Conservation (phyloP, 2,329 filamentous ascomycete genomes). For the Periconia sp. region DNA sequence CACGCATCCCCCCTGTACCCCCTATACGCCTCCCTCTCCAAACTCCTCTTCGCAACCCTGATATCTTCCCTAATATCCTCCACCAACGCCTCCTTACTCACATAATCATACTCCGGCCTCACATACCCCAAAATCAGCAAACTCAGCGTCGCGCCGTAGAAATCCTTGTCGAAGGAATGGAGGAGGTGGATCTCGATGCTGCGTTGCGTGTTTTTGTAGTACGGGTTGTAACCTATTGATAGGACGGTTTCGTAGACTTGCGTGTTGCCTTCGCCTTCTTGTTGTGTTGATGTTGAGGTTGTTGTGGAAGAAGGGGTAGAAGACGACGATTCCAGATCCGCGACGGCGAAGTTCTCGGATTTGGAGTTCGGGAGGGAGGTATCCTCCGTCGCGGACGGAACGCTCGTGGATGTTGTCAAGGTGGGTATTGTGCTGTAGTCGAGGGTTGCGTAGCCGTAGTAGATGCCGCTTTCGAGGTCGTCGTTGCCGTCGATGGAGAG, state of each 20-base stretch:
- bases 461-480: constrained; percentile 75
- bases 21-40: constrained; percentile 65
- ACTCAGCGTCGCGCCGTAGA: constrained; percentile 80
- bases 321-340: constrained; percentile 27
- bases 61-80: constrained; percentile 90
- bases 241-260: constrained; percentile 39
- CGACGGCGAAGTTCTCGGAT: constrained; percentile 31
- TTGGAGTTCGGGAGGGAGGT: constrained; percentile 10
- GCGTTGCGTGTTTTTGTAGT: constrained; percentile 87
- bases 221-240: constrained; percentile 81
- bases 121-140: constrained; percentile 85
- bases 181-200: constrained; percentile 91
- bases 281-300: too few species aligned
- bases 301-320: too few species aligned
- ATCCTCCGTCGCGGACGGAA: constrained; percentile 19
- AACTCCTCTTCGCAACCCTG: constrained; percentile 73
- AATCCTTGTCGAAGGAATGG: constrained; percentile 74
- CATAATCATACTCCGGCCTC: constrained; percentile 86
- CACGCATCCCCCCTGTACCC: constrained; percentile 52
- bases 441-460: constrained; percentile 88
- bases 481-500: constrained; percentile 70
- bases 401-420: constrained; percentile 34
- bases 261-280: background rate
- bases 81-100: constrained; percentile 77
- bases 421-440: constrained; percentile 47